Conservation (phyloP, 257 asterid species). For the Lycium ferocissimum region DNA sequence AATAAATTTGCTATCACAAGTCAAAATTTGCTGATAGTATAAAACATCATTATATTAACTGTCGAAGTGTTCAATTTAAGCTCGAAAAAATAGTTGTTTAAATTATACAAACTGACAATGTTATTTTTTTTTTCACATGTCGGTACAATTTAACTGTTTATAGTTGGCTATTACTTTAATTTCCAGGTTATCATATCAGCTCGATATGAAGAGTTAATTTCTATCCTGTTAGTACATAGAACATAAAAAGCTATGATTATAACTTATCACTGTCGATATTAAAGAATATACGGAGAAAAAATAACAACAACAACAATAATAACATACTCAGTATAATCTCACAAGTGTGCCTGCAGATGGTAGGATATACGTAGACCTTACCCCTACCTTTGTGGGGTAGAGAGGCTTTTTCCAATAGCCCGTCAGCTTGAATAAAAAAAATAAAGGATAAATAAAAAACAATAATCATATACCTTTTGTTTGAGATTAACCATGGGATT, state of each 20-base stretch:
- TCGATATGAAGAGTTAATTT: not conserved
- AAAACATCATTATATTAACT: not conserved
- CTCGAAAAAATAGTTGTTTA: too few relatives aligned
- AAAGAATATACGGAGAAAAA: too few relatives aligned
- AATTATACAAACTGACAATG: not conserved
- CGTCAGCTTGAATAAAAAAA: too few relatives aligned
- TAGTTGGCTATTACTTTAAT: not conserved
- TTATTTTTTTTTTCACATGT: not conserved
- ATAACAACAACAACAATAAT: too few relatives aligned
- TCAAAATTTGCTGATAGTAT: not conserved
- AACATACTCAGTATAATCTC: too few relatives aligned
- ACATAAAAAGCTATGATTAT: not conserved
- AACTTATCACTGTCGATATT: not conserved
- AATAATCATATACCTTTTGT: constrained; percentile 36
- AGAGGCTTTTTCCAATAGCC: too few relatives aligned
- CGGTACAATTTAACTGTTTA: not conserved
- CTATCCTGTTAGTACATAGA: not conserved
- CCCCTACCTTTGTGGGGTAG: too few relatives aligned
- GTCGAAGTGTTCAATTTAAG: too few relatives aligned
- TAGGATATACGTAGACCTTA: too few relatives aligned
- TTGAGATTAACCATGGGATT: constrained; percentile 41
- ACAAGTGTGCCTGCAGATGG: too few relatives aligned
- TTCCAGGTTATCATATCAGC: not conserved
- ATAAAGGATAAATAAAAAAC: not conserved
- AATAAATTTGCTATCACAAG: not conserved